phyloP scores from a whole-genome alignment of 768 basidiomycete genomes.

The Russula sp. region DNA sequence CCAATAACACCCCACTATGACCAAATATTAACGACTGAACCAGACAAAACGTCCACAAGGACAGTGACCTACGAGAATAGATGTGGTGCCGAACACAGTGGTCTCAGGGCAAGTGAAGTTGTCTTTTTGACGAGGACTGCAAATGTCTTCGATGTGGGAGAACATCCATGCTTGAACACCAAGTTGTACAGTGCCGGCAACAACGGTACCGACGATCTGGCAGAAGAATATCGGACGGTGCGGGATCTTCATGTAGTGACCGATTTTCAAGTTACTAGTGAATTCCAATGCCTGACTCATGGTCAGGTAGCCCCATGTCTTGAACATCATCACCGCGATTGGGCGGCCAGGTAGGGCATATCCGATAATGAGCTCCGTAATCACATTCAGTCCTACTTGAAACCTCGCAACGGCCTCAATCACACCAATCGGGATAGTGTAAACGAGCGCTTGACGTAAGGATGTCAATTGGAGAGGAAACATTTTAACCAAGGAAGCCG shows the following conservation, averaged over 20 bases:
- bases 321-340: conserved; percentile 81
- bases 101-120: no score
- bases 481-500: conserved; percentile 26
- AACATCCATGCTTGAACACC: conserved; percentile 76
- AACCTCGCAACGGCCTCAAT: no score
- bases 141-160: conserved; percentile 59
- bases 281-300: no score
- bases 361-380: no score
- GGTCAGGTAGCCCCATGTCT: conserved; percentile 36
- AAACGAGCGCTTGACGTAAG: conserved; percentile 31
- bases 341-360: conserved; percentile 44
- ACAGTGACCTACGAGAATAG: no score
- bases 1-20: no score
- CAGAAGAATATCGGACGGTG: conserved; percentile 56
- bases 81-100: no score
- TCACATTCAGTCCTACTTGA: conserved; percentile 37
- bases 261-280: no score
- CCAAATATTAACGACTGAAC: no score
- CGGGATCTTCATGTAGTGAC: no score
- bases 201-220: conserved; percentile 59
- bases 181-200: conserved; percentile 71
- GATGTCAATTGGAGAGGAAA: not conserved
- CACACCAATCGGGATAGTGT: conserved; percentile 36
- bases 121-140: no score
- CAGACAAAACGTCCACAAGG: no score